These are phyloP conservation scores for Rhinocladiella mackenziei DNA, from an alignment of 2,329 filamentous ascomycete species.

Conservation along the genomic window DNA sequence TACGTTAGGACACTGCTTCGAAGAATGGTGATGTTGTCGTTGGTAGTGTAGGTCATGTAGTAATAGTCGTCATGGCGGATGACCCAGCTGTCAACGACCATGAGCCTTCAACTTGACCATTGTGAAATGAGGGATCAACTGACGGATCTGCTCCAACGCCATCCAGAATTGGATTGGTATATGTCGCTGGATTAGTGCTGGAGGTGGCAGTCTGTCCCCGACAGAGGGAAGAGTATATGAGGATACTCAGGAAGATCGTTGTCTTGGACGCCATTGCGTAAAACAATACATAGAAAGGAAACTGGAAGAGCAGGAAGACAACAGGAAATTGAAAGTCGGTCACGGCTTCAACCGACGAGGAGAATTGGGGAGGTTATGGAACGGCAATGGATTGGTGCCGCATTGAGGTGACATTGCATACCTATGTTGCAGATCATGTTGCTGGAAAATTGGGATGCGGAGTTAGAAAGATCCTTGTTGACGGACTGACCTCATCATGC, in stretches of 20 bases:
- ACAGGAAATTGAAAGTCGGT: no score
- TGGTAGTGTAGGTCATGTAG: conserved; percentile 41
- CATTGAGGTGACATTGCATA: no score
- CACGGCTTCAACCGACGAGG: no score
- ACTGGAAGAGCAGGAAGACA: background rate
- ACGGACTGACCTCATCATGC: no score
- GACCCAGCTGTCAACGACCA: conserved; percentile 32
- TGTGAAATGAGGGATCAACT: conserved; percentile 3
- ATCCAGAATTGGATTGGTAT: conserved; percentile 41
- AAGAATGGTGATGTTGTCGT: conserved; percentile 40
- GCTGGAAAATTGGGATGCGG: no score
- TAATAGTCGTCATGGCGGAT: conserved; percentile 41
- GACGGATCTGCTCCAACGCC: conserved; percentile 39
- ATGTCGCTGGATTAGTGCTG: conserved; percentile 37
- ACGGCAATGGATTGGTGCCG: no score
- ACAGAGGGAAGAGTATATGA: background rate
- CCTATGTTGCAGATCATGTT: no score
- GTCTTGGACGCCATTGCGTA: background rate
- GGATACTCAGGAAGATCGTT: background rate
- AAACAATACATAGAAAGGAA: background rate
- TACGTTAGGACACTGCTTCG: conserved; percentile 39
- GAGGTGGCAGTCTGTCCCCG: conserved; percentile 10
- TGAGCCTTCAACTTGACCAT: background rate
- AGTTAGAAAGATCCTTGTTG: no score
- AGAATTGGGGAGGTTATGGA: no score